Evolutionary conservation across 306 rosid genomes (phyloP).

Genomic region (Nissolia schottii): DNA sequence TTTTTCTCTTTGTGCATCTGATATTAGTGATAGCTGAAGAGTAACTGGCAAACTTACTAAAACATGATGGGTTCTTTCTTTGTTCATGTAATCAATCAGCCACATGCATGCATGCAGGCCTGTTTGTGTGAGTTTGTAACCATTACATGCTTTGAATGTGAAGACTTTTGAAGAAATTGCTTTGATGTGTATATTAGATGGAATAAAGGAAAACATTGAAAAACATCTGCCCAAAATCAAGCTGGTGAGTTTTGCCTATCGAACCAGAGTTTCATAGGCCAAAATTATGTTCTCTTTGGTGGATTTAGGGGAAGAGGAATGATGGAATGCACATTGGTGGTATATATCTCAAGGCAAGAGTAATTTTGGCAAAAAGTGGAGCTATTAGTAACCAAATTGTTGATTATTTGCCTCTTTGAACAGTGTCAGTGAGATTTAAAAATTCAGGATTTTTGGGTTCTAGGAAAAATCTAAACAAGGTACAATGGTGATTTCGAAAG

Average conservation of each 20-base stretch:
- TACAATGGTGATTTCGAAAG: neutral
- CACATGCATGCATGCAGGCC: neutral
- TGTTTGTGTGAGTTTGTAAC: neutral
- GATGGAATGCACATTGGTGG: neutral
- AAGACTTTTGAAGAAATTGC: constrained; percentile 10
- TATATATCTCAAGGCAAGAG: neutral
- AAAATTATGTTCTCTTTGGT: constrained; percentile 8
- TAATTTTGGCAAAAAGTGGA: neutral
- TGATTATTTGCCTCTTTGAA: neutral
- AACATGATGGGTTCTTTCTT: neutral
- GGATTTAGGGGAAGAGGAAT: neutral
- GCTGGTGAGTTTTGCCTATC: constrained; percentile 8
- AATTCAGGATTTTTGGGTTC: neutral
- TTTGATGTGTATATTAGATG: constrained; percentile 4
- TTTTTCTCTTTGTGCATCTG: constrained; percentile 10
- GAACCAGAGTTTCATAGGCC: neutral
- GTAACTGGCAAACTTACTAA: neutral
- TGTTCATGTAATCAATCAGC: constrained; percentile 7
- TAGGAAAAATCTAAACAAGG: neutral
- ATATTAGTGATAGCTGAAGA: neutral
- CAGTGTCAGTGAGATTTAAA: neutral
- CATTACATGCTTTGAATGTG: constrained; percentile 7
- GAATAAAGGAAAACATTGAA: neutral
- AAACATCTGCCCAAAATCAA: neutral
- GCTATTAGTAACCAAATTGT: neutral